Conservation (phyloP, 495 filamentous ascomycete species). For the Parathielavia appendiculata region DNA sequence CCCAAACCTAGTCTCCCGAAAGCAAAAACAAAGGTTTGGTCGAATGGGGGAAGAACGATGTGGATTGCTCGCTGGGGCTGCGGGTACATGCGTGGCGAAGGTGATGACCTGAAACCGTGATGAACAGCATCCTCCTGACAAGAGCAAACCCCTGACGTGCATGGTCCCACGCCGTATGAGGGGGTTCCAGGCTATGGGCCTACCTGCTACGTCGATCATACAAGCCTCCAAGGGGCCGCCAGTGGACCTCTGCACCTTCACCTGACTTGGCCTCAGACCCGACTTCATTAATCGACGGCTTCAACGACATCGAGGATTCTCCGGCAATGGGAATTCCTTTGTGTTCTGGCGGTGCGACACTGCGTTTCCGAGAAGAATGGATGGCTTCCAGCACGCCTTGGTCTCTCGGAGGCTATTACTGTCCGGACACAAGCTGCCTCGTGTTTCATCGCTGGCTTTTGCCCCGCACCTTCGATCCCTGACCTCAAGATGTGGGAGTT, state of each 20-base stretch:
- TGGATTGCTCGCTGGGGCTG: too few relatives aligned
- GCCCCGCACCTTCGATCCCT: too few relatives aligned
- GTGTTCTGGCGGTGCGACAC: too few relatives aligned
- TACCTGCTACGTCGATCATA: constrained; percentile 14
- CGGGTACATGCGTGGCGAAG: too few relatives aligned
- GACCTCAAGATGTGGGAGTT: too few relatives aligned
- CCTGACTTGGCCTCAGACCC: not conserved
- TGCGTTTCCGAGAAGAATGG: too few relatives aligned
- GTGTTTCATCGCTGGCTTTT: too few relatives aligned
- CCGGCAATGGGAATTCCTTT: too few relatives aligned
- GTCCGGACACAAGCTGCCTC: too few relatives aligned
- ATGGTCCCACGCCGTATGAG: not conserved
- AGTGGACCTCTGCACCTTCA: not conserved
- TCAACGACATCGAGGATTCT: not conserved
- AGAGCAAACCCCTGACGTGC: constrained; percentile 4
- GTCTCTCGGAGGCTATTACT: too few relatives aligned
- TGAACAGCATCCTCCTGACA: not conserved
- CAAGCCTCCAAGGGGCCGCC: not conserved
- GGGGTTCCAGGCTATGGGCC: not conserved
- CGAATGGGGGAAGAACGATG: not conserved
- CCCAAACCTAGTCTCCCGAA: too few relatives aligned
- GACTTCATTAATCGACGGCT: not conserved
- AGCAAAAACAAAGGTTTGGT: not conserved
- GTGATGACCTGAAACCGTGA: not conserved
- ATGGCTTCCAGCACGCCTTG: too few relatives aligned